Conservation (phyloP, 768 basidiomycete species). For the Pleurotus tuoliensis region DNA sequence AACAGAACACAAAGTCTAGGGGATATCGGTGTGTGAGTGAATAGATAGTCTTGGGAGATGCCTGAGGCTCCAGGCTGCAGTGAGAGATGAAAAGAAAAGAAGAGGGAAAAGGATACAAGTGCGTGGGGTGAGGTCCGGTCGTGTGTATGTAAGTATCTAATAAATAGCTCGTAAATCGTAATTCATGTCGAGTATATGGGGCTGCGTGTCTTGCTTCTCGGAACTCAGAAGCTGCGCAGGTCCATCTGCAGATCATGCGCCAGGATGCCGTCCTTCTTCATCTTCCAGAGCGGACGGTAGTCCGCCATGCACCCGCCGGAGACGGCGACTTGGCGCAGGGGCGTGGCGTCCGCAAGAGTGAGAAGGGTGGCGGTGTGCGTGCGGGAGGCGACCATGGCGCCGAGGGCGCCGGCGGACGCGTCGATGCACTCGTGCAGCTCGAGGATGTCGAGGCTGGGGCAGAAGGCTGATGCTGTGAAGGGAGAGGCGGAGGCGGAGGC, state of each 20-base stretch:
- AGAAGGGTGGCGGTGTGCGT: constrained; percentile 10
- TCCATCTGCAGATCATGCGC: neutral
- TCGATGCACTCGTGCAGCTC: constrained; percentile 1
- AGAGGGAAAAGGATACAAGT: no score
- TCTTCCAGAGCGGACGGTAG: neutral
- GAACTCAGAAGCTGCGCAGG: neutral
- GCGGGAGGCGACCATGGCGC: constrained; percentile 13
- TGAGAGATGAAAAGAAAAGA: no score
- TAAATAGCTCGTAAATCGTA: no score
- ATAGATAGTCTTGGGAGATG: no score
- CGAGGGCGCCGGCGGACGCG: neutral
- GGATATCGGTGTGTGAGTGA: no score
- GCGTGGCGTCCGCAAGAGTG: constrained; percentile 14
- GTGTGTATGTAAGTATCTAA: no score
- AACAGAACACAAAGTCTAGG: no score
- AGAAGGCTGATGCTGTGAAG: neutral
- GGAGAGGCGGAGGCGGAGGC: neutral
- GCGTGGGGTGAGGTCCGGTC: no score
- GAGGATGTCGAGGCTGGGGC: neutral
- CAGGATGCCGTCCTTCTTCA: neutral
- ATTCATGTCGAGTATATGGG: no score
- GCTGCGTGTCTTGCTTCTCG: no score
- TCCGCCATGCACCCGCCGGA: constrained; percentile 8
- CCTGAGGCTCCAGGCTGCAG: no score
- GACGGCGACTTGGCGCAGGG: constrained; percentile 3